A percentile compares a stretch with the other conserved stretches of the same genome.
Conservation (phyloP, 1,284 basidiomycete species). For the Ganoderma boninense region DNA sequence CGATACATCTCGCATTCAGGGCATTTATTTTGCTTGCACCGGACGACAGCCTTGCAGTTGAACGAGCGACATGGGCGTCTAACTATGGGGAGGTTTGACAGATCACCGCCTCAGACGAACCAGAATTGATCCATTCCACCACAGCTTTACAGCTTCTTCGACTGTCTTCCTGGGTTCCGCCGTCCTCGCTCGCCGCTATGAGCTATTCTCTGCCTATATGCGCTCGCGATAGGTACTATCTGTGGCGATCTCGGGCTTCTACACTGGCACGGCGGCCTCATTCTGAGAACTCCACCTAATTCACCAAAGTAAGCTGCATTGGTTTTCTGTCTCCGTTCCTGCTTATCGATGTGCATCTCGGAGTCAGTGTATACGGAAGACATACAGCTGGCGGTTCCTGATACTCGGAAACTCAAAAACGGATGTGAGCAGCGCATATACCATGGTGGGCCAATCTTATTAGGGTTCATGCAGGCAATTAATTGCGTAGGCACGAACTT, state of each 20-base stretch:
- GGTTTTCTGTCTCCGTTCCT: neutral
- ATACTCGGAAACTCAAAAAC: neutral
- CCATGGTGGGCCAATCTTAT: neutral
- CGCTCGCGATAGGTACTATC: neutral
- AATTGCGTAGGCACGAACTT: neutral
- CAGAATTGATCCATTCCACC: neutral
- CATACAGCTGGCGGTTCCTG: neutral
- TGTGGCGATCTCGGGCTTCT: neutral
- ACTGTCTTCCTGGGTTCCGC: neutral
- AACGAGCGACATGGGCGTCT: neutral
- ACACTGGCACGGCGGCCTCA: neutral
- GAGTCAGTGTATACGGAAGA: neutral
- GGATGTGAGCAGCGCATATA: slow-evolving; percentile 1
- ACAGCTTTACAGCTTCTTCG: slow-evolving; percentile 1
- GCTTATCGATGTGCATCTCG: neutral
- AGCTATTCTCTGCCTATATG: neutral
- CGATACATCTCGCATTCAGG: no score
- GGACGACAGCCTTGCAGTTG: neutral
- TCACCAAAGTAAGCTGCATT: neutral
- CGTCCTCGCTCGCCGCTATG: neutral
- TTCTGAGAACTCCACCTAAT: neutral
- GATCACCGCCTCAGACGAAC: neutral
- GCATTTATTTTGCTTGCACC: neutral
- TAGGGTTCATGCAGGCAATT: neutral
- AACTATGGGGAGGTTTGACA: neutral